Evolutionary conservation across 768 basidiomycete species (phyloP), one percentile per base, ranked within the genome.

Genomic region (Amanita brunnescens): DNA sequence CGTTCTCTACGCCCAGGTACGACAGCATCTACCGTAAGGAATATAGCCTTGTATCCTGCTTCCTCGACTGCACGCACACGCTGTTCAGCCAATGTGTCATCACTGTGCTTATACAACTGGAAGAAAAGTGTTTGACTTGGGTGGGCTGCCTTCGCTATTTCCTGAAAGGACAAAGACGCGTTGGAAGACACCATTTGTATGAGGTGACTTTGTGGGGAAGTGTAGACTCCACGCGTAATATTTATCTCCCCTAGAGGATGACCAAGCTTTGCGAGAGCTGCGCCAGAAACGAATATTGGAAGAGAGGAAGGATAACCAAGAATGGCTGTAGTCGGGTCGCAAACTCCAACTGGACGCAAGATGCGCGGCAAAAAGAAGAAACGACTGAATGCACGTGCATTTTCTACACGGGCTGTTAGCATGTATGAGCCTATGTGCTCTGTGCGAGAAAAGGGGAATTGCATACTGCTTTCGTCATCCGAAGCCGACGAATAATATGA

Each of bases 11-110:
- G 92, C 7, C 88, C 85, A 2, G 84, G 73, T 35, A 86, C 80
- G n/a, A 89, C 73, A 0, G 90, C 87, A 66, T 97, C 93, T 2
- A 95, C 92, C 2, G 93, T 96, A 49, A 97, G 72, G 64, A 91
- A 91, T 53, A 97, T 87, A 0, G 88, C 91, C 43, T 85, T 90
- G 66, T 87, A 94, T 0, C 91, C 90, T 3, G 88, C 66, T 26
- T 65, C 62, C 52, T 86, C 85, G 18, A 91, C 78, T 45, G 87
- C 81, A 41, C 75, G 73, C 13, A 96, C 76, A 24, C 88, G 78
- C 54, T 75, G 72, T 60, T 80, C 82, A 1, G 91, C 90, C 32
- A 75, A 71, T 12, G 66, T 60, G 52, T 89, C 77, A 59, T 88
- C 73, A 39, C 71, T 70, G 67, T 91, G 80, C 59, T 95, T 88